Percentiles rank a stretch among this genome's conserved stretches.
Evolutionary conservation across 106 monocot species (phyloP).

Genomic region (Amphibolis antarctica): DNA sequence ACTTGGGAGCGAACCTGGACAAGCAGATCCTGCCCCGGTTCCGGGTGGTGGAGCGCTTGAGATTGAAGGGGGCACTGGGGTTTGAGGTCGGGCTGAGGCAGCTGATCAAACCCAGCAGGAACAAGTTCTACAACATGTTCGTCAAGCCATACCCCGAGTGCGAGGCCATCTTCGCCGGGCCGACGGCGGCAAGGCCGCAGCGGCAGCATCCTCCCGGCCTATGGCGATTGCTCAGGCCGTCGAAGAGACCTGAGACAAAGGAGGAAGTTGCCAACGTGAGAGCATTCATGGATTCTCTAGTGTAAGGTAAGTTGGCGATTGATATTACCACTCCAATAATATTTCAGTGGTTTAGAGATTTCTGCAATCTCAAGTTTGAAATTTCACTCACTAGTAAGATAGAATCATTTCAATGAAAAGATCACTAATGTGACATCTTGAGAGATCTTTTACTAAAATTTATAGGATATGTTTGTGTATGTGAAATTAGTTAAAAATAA

Average conservation of each 20-base stretch:
- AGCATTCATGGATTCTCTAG: constrained; percentile 43
- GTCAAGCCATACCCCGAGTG: constrained; percentile 91
- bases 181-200: background rate
- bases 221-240: constrained; percentile 76
- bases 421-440: too few species aligned
- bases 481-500: too few species aligned
- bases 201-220: constrained; percentile 38
- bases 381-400: too few species aligned
- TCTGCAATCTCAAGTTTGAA: too few species aligned
- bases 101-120: constrained; percentile 45
- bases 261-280: constrained; percentile 64
- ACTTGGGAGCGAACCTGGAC: constrained; percentile 76
- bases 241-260: constrained; percentile 13
- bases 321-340: too few species aligned
- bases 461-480: too few species aligned
- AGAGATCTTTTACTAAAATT: too few species aligned
- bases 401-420: too few species aligned
- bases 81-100: constrained; percentile 58
- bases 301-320: constrained; percentile 3
- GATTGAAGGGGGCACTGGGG: constrained; percentile 40
- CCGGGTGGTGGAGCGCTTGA: constrained; percentile 57
- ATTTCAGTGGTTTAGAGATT: too few species aligned
- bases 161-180: constrained; percentile 26
- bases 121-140: constrained; percentile 70
- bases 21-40: constrained; percentile 61